Evolutionary conservation across 768 basidiomycete species (phyloP), one percentile per base, ranked within the genome.

Genomic region (Tylopilus sp.): DNA sequence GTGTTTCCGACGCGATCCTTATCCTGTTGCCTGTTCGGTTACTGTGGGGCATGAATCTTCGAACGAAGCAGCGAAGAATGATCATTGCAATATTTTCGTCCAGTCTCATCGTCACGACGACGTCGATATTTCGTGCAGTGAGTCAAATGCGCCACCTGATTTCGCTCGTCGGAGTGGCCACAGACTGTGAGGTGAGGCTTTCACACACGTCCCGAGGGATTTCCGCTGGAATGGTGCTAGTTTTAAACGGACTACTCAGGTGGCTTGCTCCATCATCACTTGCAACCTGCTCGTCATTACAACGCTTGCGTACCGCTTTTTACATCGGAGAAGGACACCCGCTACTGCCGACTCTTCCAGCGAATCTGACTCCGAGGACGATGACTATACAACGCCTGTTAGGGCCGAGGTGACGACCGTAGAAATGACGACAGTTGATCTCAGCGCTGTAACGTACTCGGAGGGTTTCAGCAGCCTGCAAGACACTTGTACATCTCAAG

Each of bases 201-300:
- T 20, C n/a, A n/a, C n/a, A n/a, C n/a, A 26, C 5, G 17, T 33
- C 17, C 31, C n/a, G 17, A 8, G 35, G 25, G 3, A 17, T 13
- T n/a, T 33, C 31, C 15, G 5, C 23, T 12, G 20, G 18, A n/a
- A n/a, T n/a, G n/a, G 17, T 39, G 43, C n/a, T 25, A 7, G 31
- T 43, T 51, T 53, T 12, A 55, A 9, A 3, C 15, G 41, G 52
- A 12, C 25, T 22, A 18, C 20, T 8, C 39, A 62, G 65, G 46
- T 46, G 3, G 61, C 59, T 21, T 47, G 28, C 25, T 52, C 50
- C 11, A 47, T 40, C 31, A 57, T 66, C 51, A 57, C 43, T 28
- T 64, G 62, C 17, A 62, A 60, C 40, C 26, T 64, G 6, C 56
- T 63, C 11, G 60, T 64, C 30, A 41, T 61, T 25, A 56, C 41